Percentiles rank a stretch among this genome's conserved stretches.
These are phyloP conservation scores for Musa schizocarpa DNA, from an alignment of 176 grass and related monocot genomes.

Conservation along the genomic window DNA sequence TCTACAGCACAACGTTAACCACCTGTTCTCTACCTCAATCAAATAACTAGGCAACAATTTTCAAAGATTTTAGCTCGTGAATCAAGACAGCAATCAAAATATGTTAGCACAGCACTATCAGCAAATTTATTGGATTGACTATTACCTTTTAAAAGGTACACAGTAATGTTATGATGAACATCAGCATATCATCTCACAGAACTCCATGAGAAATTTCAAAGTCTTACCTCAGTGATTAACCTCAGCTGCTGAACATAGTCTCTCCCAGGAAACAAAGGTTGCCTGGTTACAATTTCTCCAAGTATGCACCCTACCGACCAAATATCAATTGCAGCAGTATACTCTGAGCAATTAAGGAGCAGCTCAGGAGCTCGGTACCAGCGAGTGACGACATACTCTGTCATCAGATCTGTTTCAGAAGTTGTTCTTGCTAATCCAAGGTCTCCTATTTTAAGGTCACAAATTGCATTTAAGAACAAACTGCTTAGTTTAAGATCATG, in stretches of 20 bases:
- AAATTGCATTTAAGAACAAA: slow-evolving; percentile 79
- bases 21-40: no score
- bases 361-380: slow-evolving; percentile 95
- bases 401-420: slow-evolving; percentile 91
- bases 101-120: no score
- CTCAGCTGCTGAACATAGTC: slow-evolving; percentile 90
- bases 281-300: slow-evolving; percentile 76
- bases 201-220: background rate
- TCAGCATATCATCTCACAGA: background rate
- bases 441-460: slow-evolving; percentile 87
- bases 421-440: slow-evolving; percentile 92
- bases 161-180: background rate
- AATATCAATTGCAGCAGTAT: slow-evolving; percentile 89
- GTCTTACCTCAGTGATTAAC: slow-evolving; percentile 78
- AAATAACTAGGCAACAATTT: no score
- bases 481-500: slow-evolving; percentile 92
- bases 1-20: no score
- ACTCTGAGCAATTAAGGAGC: slow-evolving; percentile 81
- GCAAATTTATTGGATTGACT: background rate
- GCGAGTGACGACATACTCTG: slow-evolving; percentile 60
- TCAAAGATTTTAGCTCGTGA: no score
- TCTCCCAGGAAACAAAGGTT: slow-evolving; percentile 87
- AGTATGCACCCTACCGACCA: slow-evolving; percentile 98
- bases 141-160: background rate
- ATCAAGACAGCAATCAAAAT: no score